Conservation (phyloP, 768 basidiomycete genomes). For the Lyophyllum semitale region DNA sequence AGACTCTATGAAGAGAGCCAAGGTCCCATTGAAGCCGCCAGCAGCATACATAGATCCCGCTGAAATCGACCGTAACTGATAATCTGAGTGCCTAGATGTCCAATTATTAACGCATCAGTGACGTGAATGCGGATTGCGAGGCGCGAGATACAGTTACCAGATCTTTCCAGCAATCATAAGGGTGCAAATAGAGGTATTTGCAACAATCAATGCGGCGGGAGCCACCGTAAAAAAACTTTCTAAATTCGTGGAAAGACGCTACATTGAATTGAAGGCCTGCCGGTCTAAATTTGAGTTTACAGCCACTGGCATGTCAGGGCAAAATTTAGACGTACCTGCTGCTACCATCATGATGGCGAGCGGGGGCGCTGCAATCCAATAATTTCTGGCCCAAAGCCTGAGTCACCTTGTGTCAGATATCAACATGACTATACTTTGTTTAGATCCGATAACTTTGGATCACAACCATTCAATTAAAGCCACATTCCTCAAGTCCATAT, state of each 20-base stretch:
- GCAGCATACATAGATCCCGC: not conserved
- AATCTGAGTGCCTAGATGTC: constrained; percentile 10
- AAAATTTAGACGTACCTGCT: no score
- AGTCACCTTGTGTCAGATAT: no score
- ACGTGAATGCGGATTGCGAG: not conserved
- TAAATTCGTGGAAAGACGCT: constrained; percentile 1
- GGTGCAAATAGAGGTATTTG: constrained; percentile 17
- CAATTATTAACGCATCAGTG: not conserved
- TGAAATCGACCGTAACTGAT: not conserved
- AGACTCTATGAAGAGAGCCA: constrained; percentile 16
- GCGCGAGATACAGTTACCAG: constrained; percentile 5
- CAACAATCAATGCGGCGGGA: constrained; percentile 11
- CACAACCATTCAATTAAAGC: constrained; percentile 4
- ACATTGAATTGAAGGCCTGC: constrained; percentile 9
- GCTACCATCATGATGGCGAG: constrained; percentile 5
- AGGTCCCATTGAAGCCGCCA: constrained; percentile 2
- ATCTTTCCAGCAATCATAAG: constrained; percentile 15
- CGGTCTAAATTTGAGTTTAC: not conserved
- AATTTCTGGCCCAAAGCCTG: constrained; percentile 10
- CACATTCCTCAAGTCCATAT: no score
- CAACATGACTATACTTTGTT: constrained; percentile 12
- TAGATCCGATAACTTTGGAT: constrained; percentile 11
- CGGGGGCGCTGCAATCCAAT: constrained; percentile 4
- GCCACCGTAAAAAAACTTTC: constrained; percentile 8
- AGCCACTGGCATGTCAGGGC: not conserved